These are phyloP conservation scores for Colletotrichum lini DNA, from an alignment of 2,329 filamentous ascomycete genomes.

Conservation along the genomic window DNA sequence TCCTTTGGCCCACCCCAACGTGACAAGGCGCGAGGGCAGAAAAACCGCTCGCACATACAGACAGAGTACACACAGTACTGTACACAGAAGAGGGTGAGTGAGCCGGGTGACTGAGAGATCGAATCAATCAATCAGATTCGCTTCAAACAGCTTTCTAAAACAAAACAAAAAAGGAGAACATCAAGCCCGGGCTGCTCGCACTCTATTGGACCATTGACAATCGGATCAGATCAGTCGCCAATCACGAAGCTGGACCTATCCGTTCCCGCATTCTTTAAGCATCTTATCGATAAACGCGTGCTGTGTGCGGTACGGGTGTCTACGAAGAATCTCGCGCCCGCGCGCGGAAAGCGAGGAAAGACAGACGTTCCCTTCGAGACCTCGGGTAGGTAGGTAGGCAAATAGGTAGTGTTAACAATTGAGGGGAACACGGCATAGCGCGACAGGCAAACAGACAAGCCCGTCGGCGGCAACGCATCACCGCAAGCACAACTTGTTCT, in stretches of 20 bases:
- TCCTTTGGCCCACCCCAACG: constrained; percentile 55
- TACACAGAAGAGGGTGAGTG: constrained; percentile 42
- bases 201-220: constrained; percentile 31
- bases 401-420: background rate
- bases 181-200: constrained; percentile 28
- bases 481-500: background rate
- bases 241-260: constrained; percentile 31
- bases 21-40: constrained; percentile 43
- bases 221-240: constrained; percentile 38
- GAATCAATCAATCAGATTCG: constrained; percentile 51
- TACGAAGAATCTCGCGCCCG: constrained; percentile 29
- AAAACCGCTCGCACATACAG: constrained; percentile 23
- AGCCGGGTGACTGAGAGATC: constrained; percentile 15
- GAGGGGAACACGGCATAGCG: constrained; percentile 6
- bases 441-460: constrained; percentile 11
- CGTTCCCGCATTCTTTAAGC: constrained; percentile 34
- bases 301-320: constrained; percentile 17
- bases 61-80: background rate
- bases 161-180: constrained; percentile 37
- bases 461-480: constrained; percentile 10
- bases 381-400: background rate
- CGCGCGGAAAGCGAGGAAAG: constrained; percentile 20
- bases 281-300: constrained; percentile 33
- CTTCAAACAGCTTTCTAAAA: constrained; percentile 26
- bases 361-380: background rate